Evolutionary conservation across 2,329 filamentous ascomycete species (phyloP), one percentile per base, ranked within the genome.

Genomic region (Aspergillus sp.): DNA sequence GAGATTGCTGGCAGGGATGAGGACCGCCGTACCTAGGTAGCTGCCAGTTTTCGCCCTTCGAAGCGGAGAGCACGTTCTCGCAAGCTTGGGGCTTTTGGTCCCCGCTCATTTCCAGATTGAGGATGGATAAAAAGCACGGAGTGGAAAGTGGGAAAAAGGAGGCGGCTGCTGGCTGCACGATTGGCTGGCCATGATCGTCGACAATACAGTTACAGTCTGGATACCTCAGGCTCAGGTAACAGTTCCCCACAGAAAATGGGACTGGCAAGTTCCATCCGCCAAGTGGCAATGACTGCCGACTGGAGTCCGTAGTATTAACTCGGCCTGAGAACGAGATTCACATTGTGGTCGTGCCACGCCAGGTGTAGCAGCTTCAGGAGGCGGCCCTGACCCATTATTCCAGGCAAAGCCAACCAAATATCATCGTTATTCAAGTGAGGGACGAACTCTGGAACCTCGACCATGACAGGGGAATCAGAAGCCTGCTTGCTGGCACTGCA

Each of bases 21-120:
- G n/a, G 32, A 20, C 48, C 36, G 24, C 22, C 22, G 20, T 36
- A 15, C 34, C 34, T 36, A 30, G 34, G 34, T 36, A 41, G 36
- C 22, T 41, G 20, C 48, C 22, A 51, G 26, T 38, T 13, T 51
- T 22, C 22, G 39, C 48, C 36, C 38, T 42, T 45, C 15, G 20
- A 45, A 20, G 17, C 24, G 3, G 30, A 50, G 48, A 58, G 58
- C 61, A 62, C 61, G 61, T 64, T 64, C 57, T 53, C 43, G 24
- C 43, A 45, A 30, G 15, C 22, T 11, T 30, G 20, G 22, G 43
- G 26, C 20, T 13, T 42, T 52, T 24, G 42, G 43, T 12, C 30
- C 52, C 48, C 54, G 41, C 53, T 51, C 36, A 54, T 52, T 61
- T 48, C 57, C 53, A 52, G 45, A 55, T 56, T 53, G 20, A 44